These are phyloP conservation scores for Kazachstania sp. DNA, from an alignment of 1,139 yeast genomes.

Conservation along the genomic window DNA sequence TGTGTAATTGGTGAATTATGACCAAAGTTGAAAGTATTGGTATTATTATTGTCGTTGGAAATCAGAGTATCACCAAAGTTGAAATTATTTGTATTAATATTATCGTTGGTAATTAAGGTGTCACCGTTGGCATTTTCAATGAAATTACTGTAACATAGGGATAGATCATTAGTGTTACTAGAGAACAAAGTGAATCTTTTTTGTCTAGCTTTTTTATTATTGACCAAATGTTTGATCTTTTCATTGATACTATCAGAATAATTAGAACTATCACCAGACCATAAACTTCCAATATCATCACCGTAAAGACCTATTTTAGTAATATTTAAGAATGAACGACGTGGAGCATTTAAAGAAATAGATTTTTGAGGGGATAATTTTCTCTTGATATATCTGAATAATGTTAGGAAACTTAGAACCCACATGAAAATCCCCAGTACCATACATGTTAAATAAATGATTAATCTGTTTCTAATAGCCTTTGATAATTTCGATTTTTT, in stretches of 20 bases:
- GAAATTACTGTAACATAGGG: conserved; percentile 1
- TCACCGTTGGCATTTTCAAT: conserved; percentile 1
- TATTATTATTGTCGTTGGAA: neutral
- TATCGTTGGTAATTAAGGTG: too few species aligned
- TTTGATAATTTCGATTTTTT: neutral
- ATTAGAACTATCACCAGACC: conserved; percentile 2
- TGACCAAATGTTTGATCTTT: neutral
- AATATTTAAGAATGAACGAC: neutral
- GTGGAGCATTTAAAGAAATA: neutral
- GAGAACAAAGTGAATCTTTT: neutral
- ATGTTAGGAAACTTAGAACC: conserved; percentile 1
- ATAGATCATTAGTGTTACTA: neutral
- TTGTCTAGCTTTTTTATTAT: neutral
- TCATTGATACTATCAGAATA: neutral
- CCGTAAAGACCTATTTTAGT: conserved; percentile 2
- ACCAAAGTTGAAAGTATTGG: neutral
- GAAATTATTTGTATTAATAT: too few species aligned
- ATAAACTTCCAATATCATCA: conserved; percentile 3
- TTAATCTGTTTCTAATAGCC: conserved; percentile 1
- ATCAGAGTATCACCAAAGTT: conserved; percentile 1
- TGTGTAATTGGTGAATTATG: neutral
- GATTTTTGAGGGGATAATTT: neutral
- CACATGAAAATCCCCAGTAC: conserved; percentile 3
- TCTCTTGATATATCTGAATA: neutral
- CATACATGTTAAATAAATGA: neutral